phyloP scores from a whole-genome alignment of 2,329 filamentous ascomycete species.

The Trichophaea hybrida region DNA sequence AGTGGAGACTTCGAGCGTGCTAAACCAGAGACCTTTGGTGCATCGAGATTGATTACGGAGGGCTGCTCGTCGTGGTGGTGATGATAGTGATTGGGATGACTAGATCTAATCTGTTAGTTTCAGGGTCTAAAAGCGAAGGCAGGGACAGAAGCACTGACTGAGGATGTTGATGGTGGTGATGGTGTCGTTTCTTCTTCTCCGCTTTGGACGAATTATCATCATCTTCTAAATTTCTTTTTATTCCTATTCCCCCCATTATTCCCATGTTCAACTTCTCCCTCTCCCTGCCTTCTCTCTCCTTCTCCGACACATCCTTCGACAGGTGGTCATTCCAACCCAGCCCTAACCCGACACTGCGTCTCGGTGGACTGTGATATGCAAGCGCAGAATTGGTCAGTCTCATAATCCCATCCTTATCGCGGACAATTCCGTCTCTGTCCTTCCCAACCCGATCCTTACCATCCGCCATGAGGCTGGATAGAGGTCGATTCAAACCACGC shows the following conservation, averaged over 20 bases:
- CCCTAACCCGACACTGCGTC: slow-evolving; percentile 9
- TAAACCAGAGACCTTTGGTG: not conserved
- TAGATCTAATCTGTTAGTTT: not conserved
- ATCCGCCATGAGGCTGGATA: slow-evolving; percentile 15
- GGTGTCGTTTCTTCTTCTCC: slow-evolving; percentile 31
- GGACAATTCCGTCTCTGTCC: slow-evolving; percentile 15
- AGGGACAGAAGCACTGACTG: slow-evolving; percentile 30
- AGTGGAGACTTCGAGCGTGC: slow-evolving; percentile 21
- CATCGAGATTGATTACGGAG: slow-evolving; percentile 12
- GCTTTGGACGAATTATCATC: slow-evolving; percentile 19
- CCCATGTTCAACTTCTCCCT: not conserved
- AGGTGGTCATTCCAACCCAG: not conserved
- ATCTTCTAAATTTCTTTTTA: slow-evolving; percentile 15
- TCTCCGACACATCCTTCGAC: not conserved
- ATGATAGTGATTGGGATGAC: slow-evolving; percentile 34
- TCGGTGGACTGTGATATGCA: slow-evolving; percentile 14
- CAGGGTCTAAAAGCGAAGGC: not conserved
- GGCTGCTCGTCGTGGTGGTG: slow-evolving; percentile 29
- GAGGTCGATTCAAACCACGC: slow-evolving; percentile 13
- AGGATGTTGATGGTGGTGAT: slow-evolving; percentile 36
- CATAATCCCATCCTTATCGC: slow-evolving; percentile 17
- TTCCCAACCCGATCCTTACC: slow-evolving; percentile 17
- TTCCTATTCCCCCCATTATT: not conserved
- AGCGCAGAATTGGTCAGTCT: slow-evolving; percentile 13
- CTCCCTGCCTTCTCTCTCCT: not conserved